Evolutionary conservation across 257 asterid species (phyloP), one percentile per base, ranked within the genome.

Genomic region (Thymus quinquecostatus): DNA sequence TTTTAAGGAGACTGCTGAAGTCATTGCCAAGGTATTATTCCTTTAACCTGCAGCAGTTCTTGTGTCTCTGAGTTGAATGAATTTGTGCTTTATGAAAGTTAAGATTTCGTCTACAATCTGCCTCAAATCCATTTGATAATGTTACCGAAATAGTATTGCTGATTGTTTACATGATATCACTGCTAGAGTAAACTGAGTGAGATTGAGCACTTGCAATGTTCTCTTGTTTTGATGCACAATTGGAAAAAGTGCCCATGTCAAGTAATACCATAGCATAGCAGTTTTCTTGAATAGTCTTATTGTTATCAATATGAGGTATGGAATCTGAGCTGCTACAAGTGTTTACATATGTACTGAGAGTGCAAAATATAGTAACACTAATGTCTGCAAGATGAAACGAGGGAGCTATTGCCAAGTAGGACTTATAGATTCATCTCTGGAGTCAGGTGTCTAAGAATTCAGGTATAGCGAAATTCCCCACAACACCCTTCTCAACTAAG

Each of bases 1-100:
- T 84, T 94, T 94, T 80, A 92, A 80, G 76, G 99, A 95, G 85
- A 95, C 99, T 1, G 97, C 99, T 77, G 99, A 91, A 71, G 96
- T 86, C 78, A 91, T 91, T 78, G 98, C 98, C 32, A 94, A 94
- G 98, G 98, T 91, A 21, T 71, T 32, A n/a, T 66, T 63, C 70
- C 57, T 59, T 73, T n/a, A 49, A 21, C 29, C 8, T 45, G 43
- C 36, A 33, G 43, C 36, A 33, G 43, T 66, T 71, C 2, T 7
- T 78, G n/a, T 50, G 73, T 44, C 14, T 66, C 14, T 72, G 64
- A 78, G 11, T 67, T n/a, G 69, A 57, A 45, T 54, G 34, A 54
- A 29, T 61, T 50, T n/a, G 64, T 51, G 69, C 12, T 58, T 41
- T 51, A 51, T n/a, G 3, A 13, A 6, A 33, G 40, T 54, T 74